Conservation (phyloP, 208 protist genomes). For the Crithidia expoeki region DNA sequence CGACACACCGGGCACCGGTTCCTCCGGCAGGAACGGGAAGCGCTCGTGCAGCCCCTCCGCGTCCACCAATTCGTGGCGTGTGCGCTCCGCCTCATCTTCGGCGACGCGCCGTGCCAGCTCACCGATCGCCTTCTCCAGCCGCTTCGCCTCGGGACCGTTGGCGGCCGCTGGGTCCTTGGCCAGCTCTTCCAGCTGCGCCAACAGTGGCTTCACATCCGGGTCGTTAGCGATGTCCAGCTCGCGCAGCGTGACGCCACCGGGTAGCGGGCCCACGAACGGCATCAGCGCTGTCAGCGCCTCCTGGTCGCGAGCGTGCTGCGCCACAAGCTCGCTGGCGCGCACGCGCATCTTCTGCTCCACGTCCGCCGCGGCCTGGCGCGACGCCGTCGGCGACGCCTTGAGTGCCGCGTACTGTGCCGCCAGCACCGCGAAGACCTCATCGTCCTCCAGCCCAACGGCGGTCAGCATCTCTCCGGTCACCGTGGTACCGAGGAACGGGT, state of each 20-base stretch:
- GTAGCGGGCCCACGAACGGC: too few species aligned
- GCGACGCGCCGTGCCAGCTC: slow-evolving; percentile 40
- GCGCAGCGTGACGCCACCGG: too few species aligned
- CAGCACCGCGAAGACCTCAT: neutral
- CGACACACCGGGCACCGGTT: slow-evolving; percentile 42
- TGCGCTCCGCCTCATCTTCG: too few species aligned
- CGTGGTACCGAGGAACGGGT: slow-evolving; percentile 28
- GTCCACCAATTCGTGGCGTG: too few species aligned
- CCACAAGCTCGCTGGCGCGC: too few species aligned
- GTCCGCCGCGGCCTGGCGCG: slow-evolving; percentile 14
- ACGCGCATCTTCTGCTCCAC: neutral
- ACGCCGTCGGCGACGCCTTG: neutral
- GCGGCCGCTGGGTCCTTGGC: slow-evolving; percentile 29
- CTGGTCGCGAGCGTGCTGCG: too few species aligned
- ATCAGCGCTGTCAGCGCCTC: too few species aligned
- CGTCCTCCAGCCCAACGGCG: slow-evolving; percentile 4
- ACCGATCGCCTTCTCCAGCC: slow-evolving; percentile 50
- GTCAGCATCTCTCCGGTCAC: slow-evolving; percentile 2
- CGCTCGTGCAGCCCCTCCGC: neutral
- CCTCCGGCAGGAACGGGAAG: slow-evolving; percentile 51
- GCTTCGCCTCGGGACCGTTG: slow-evolving; percentile 32
- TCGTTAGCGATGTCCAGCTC: too few species aligned
- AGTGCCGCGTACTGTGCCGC: neutral
- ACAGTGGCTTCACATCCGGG: slow-evolving; percentile 30
- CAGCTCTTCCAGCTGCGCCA: slow-evolving; percentile 44